Percentiles rank a stretch among this genome's conserved stretches.
Evolutionary conservation across 805 yeast species (phyloP).

Genomic region (Lachancea nothofagi): DNA sequence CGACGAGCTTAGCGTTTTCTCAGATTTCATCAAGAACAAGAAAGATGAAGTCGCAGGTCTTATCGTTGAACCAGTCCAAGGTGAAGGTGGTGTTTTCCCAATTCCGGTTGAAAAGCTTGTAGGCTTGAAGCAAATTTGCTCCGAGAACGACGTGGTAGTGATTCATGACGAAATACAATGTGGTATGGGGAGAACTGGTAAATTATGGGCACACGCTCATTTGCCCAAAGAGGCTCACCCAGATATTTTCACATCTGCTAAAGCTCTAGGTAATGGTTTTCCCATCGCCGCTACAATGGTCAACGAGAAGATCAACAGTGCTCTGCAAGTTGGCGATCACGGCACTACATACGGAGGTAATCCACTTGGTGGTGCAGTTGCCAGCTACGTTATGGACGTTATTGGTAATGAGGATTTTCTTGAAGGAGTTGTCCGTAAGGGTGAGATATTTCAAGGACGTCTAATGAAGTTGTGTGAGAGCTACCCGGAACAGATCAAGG

Average conservation of each 20-base stretch:
- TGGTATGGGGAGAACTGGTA: slow-evolving; percentile 91
- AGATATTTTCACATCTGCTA: slow-evolving; percentile 89
- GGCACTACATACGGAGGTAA: slow-evolving; percentile 98
- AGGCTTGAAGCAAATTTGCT: slow-evolving; percentile 61
- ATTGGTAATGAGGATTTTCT: slow-evolving; percentile 60
- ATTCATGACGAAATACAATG: slow-evolving; percentile 96
- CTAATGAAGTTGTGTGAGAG: slow-evolving; percentile 46
- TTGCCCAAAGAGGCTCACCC: slow-evolving; percentile 83
- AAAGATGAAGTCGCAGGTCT: slow-evolving; percentile 66
- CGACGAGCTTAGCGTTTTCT: slow-evolving; percentile 30
- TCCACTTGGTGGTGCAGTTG: slow-evolving; percentile 84
- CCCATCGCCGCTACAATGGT: slow-evolving; percentile 95
- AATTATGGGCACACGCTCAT: slow-evolving; percentile 84
- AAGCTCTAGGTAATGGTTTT: slow-evolving; percentile 93
- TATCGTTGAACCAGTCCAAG: slow-evolving; percentile 95
- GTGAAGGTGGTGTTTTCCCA: slow-evolving; percentile 90
- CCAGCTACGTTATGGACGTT: slow-evolving; percentile 64
- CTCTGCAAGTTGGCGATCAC: slow-evolving; percentile 85
- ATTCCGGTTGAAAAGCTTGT: slow-evolving; percentile 58
- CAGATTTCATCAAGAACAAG: slow-evolving; percentile 17
- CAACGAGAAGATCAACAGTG: slow-evolving; percentile 67
- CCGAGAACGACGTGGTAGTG: slow-evolving; percentile 62
- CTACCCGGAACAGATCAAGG: slow-evolving; percentile 56
- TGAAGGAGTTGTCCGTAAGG: slow-evolving; percentile 51
- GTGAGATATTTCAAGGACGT: slow-evolving; percentile 49